Percentiles rank a stretch among this genome's conserved stretches.
phyloP scores from a whole-genome alignment of 768 basidiomycete genomes.

The Tylopilus balloui region DNA sequence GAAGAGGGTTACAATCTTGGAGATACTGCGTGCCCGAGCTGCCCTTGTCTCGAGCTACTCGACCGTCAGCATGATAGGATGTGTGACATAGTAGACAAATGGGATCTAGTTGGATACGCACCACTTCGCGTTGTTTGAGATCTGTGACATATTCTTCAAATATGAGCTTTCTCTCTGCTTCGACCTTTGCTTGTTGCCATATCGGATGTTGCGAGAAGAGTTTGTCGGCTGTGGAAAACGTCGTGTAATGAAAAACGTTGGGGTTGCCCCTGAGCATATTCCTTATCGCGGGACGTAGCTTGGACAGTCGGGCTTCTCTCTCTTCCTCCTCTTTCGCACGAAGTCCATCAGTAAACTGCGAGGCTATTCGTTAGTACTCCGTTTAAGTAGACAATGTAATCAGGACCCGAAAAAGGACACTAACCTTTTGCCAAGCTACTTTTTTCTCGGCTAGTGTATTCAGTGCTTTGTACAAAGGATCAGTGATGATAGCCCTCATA shows the following conservation, averaged over 20 bases:
- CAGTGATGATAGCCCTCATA: conserved; percentile 97
- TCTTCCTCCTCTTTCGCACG: conserved; percentile 84
- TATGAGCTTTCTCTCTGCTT: conserved; percentile 79
- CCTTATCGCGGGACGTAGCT: conserved; percentile 80
- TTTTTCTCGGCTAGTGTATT: conserved; percentile 95
- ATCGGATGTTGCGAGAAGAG: conserved; percentile 84
- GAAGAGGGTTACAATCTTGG: conserved; percentile 80
- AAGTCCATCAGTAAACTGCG: conserved; percentile 66
- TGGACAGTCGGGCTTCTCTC: conserved; percentile 74
- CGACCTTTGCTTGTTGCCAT: conserved; percentile 84
- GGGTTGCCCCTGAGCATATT: conserved; percentile 86
- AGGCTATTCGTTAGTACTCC: conserved; percentile 6
- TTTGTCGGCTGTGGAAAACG: conserved; percentile 83
- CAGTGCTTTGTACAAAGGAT: conserved; percentile 93
- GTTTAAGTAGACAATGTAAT: not conserved
- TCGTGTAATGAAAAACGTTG: conserved; percentile 87
- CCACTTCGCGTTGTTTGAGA: conserved; percentile 85
- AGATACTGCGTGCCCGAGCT: conserved; percentile 71
- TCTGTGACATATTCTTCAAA: conserved; percentile 91
- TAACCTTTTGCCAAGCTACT: conserved; percentile 86
- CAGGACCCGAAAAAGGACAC: conserved; percentile 16
- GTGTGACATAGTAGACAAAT: not conserved
- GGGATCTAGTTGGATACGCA: conserved; percentile 36
- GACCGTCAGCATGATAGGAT: conserved; percentile 4
- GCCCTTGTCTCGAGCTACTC: conserved; percentile 74